Percentiles rank a stretch among this genome's conserved stretches.
Evolutionary conservation across 225 moss, liverwort and hornwort genomes (phyloP).

Genomic region (Straminergon stramineum): DNA sequence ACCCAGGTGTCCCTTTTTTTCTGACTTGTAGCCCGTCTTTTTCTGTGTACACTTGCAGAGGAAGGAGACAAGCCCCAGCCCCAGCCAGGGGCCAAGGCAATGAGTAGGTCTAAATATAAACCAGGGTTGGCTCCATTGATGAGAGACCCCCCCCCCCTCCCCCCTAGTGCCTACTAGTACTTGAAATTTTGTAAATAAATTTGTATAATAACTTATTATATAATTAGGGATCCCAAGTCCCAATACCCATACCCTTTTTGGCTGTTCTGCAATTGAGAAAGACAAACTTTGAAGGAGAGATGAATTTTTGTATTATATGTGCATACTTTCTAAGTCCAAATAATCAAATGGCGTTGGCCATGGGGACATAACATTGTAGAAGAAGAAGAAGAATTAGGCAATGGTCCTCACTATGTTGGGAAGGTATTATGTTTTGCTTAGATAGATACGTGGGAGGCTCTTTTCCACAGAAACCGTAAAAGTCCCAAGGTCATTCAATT

Average conservation of each 20-base stretch:
- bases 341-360: not conserved
- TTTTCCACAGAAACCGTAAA: accelerated
- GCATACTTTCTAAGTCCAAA: not conserved
- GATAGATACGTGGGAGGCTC: accelerated
- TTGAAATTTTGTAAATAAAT: not conserved
- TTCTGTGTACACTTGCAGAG: not conserved
- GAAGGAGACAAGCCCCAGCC: not conserved
- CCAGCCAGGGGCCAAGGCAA: no score
- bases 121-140: not conserved
- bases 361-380: no score
- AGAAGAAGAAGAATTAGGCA: no score
- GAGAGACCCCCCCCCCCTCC: not conserved
- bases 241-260: not conserved
- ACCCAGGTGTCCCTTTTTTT: not conserved
- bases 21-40: not conserved
- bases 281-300: not conserved
- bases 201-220: not conserved
- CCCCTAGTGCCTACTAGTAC: no score
- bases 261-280: not conserved
- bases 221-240: not conserved
- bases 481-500: accelerated
- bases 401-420: accelerated
- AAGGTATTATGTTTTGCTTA: not conserved
- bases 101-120: not conserved
- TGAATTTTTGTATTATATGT: not conserved